Percentiles rank a stretch among this genome's conserved stretches.
Conservation (phyloP, 2,329 filamentous ascomycete species). For the Pseudogymnoascus verrucosus region DNA sequence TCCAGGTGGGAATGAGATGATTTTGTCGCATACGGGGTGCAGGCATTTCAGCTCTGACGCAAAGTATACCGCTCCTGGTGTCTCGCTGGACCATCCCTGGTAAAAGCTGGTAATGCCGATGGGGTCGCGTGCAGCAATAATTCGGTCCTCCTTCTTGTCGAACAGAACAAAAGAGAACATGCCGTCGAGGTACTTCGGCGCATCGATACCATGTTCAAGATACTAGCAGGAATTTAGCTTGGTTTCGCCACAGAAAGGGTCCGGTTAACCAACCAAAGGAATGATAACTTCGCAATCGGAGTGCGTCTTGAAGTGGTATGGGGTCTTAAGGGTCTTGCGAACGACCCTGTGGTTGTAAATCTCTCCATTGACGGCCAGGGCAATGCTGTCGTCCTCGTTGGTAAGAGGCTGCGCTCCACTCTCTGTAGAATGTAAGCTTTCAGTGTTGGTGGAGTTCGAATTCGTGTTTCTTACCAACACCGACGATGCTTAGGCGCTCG, state of each 20-base stretch:
- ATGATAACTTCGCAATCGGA: constrained; percentile 99
- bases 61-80: constrained; percentile 84
- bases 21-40: constrained; percentile 88
- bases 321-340: constrained; percentile 73
- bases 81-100: constrained; percentile 79
- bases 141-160: constrained; percentile 88
- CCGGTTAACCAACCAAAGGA: constrained; percentile 61
- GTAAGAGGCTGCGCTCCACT: constrained; percentile 92
- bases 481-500: constrained; percentile 95
- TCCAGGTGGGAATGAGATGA: constrained; percentile 87
- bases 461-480: constrained; percentile 62
- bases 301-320: constrained; percentile 96
- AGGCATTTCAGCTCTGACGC: constrained; percentile 94
- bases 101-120: constrained; percentile 98
- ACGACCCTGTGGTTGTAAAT: constrained; percentile 99
- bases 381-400: constrained; percentile 80
- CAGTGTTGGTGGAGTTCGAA: constrained; percentile 9
- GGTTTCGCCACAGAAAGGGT: neutral
- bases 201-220: constrained; percentile 82
- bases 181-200: constrained; percentile 88
- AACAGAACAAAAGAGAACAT: constrained; percentile 99
- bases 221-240: constrained; percentile 49
- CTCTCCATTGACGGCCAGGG: constrained; percentile 96
- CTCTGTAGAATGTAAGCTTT: constrained; percentile 45
- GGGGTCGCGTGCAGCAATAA: constrained; percentile 88